Base-by-base conservation (phyloP, 2,329 filamentous ascomycete species). In the Mollisiaceae sp. region DNA sequence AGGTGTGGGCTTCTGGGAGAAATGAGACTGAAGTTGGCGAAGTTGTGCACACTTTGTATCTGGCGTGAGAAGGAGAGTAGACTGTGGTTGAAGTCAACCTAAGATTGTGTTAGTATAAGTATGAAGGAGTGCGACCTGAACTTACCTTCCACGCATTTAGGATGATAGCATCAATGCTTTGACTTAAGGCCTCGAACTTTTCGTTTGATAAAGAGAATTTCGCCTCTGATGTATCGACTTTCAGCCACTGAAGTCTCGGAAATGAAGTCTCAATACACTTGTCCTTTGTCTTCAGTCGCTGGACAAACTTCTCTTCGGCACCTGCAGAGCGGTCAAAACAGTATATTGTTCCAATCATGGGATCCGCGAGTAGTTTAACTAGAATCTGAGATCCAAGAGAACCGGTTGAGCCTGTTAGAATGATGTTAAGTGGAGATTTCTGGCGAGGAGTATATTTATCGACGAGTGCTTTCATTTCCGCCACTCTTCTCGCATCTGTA, bases 61-160 rank as follows among this genome's bases (percentile, higher is more conserved):
- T 54, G 47, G 20, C 47, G 47, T 18, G 20, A 12, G 47, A 54
- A 54, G n/a, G 22, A 27, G 20, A 20, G 27, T 18, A 24, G 9
- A 9, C 22, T 32, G 47, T 54, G 20, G 24, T 54, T 54, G 47
- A 54, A 54, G 47, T 54, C 47, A 3, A 54, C 47, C 47, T 24
- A 27, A 20, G 24, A 2, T 32, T 18, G 2, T n/a, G n/a, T 54
- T 18, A 54, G 47, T 54, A 32, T 24, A 18, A 22, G 9, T 18
- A 11, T 11, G 9, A 52, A 52, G n/a, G 24, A 20, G 45, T 11
- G n/a, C n/a, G 9, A 11, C 14, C 11, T 52, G n/a, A 22, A 5
- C 45, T 12, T 54, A 54, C 47, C 20, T 54, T 54, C 47, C 47
- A 54, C 24, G 47, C 47, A 20, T 54, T 54, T 4, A 27, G 47